Evolutionary conservation across 164 flowering plant genomes (phyloP).

Genomic region (Magnolia sinica): DNA sequence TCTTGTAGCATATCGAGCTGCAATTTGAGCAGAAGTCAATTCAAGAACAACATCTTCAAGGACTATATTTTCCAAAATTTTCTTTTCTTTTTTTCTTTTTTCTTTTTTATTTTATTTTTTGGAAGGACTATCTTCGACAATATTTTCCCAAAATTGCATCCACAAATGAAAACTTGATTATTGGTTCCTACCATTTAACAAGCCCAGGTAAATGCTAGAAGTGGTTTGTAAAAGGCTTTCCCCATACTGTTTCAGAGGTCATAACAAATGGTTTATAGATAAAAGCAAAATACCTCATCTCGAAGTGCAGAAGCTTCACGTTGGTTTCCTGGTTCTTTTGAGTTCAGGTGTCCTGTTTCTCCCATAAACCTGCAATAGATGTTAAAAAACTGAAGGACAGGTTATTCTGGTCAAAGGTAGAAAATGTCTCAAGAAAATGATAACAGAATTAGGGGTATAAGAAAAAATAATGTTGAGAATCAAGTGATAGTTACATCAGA

Average conservation of each 20-base stretch:
- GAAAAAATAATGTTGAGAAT: neutral
- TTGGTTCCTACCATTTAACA: neutral
- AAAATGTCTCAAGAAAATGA: neutral
- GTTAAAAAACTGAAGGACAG: neutral
- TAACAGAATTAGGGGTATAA: neutral
- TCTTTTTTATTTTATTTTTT: too few species aligned
- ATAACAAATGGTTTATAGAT: neutral
- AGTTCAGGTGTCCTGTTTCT: constrained; percentile 34
- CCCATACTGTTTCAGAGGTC: neutral
- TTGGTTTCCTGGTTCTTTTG: constrained; percentile 48
- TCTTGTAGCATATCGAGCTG: constrained; percentile 99
- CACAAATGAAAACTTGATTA: neutral
- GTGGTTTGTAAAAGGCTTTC: neutral
- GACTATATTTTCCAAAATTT: neutral
- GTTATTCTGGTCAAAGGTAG: neutral
- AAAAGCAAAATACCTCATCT: constrained; percentile 63
- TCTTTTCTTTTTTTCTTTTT: too few species aligned
- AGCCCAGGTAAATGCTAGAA: neutral
- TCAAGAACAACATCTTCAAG: neutral
- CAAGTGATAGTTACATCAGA: neutral
- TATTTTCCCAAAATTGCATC: neutral
- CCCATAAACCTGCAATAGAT: constrained; percentile 37
- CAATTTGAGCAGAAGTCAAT: constrained; percentile 26
- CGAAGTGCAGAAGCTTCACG: constrained; percentile 77
- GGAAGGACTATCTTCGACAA: neutral